Percentiles rank a stretch among this genome's conserved stretches.
Evolutionary conservation across 768 basidiomycete species (phyloP).

Genomic region (Boletus tomentosulus): DNA sequence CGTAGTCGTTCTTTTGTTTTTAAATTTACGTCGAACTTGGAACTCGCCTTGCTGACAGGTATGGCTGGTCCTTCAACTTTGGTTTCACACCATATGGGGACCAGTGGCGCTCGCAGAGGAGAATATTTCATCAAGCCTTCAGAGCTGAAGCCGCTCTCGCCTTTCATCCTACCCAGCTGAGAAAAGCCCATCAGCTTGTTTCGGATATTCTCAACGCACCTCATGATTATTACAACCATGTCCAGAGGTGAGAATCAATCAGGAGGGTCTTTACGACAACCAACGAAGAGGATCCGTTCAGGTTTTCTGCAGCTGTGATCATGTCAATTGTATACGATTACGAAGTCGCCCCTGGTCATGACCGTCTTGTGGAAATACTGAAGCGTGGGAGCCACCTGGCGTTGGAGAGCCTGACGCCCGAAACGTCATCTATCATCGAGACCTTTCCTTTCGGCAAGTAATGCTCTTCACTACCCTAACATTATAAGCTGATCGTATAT

Average conservation of each 20-base stretch:
- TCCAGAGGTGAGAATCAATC: constrained; percentile 6
- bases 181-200: constrained; percentile 16
- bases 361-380: constrained; percentile 36
- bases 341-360: constrained; percentile 31
- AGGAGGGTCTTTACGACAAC: neutral
- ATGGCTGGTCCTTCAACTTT: constrained; percentile 19
- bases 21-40: neutral
- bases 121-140: constrained; percentile 23
- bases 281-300: neutral
- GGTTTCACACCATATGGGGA: constrained; percentile 19
- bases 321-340: constrained; percentile 43
- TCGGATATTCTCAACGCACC: constrained; percentile 6
- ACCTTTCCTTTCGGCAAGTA: constrained; percentile 22
- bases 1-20: neutral
- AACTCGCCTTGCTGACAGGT: constrained; percentile 6
- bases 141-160: constrained; percentile 9
- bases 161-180: constrained; percentile 16
- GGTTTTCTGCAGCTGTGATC: constrained; percentile 34
- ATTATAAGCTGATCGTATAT: neutral
- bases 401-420: constrained; percentile 15
- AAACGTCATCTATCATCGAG: constrained; percentile 11
- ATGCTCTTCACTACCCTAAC: neutral
- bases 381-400: constrained; percentile 29
- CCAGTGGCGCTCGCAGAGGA: constrained; percentile 22
- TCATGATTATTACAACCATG: neutral